Evolutionary conservation across 768 basidiomycete genomes (phyloP).

Genomic region (Hemileccinum rubropunctum): DNA sequence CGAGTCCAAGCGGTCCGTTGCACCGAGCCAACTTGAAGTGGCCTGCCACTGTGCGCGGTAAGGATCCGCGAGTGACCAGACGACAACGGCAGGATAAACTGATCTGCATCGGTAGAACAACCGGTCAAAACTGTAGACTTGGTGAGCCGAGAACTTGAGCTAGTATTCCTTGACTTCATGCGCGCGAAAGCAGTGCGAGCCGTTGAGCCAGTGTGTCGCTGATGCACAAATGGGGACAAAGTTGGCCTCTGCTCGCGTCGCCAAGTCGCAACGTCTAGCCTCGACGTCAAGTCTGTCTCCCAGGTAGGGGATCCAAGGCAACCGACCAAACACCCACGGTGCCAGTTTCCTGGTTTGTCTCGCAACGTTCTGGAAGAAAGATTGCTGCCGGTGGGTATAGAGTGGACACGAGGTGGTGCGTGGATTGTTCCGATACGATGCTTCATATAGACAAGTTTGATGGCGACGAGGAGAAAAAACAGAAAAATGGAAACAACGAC

Average conservation of each 20-base stretch:
- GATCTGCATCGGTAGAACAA: conserved; percentile 5
- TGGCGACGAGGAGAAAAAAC: conserved; percentile 20
- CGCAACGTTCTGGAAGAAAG: conserved; percentile 3
- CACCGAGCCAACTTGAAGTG: not conserved
- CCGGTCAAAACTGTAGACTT: conserved; percentile 9
- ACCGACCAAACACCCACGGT: conserved; percentile 23
- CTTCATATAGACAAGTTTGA: conserved; percentile 30
- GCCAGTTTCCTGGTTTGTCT: conserved; percentile 4
- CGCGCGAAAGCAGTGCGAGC: not conserved
- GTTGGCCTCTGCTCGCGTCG: conserved; percentile 2
- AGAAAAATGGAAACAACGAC: conserved; percentile 12
- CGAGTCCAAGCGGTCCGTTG: conserved; percentile 2
- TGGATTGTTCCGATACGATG: conserved; percentile 27
- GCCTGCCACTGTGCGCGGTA: not conserved
- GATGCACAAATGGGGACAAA: conserved; percentile 10
- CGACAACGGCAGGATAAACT: not conserved
- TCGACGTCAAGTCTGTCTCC: conserved; percentile 24
- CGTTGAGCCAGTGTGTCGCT: conserved; percentile 5
- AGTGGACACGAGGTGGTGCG: not conserved
- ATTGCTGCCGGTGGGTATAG: not conserved
- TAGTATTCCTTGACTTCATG: not conserved
- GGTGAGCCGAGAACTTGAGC: conserved; percentile 6
- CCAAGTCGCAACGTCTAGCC: conserved; percentile 8
- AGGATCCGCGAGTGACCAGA: not conserved
- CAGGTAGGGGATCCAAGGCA: conserved; percentile 33